These are phyloP conservation scores for Nothophoma quercina DNA, from an alignment of 2,329 filamentous ascomycete species.

Conservation along the genomic window DNA sequence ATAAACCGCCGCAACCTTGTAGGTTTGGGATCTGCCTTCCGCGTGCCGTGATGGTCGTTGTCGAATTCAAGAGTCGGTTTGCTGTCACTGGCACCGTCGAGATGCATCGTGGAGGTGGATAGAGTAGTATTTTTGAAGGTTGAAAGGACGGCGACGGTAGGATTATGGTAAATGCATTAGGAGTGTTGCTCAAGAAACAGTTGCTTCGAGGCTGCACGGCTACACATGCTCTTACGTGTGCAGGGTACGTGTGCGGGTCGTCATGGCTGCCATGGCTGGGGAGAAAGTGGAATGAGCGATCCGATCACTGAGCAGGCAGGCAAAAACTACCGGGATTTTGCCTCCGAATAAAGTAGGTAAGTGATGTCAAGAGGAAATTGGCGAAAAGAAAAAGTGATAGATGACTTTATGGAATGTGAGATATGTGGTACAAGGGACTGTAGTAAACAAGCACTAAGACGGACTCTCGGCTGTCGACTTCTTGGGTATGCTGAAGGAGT, in stretches of 20 bases:
- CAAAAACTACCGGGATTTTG: too few species aligned
- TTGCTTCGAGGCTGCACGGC: neutral
- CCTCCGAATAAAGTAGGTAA: neutral
- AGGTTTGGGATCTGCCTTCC: neutral
- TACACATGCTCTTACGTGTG: slow-evolving; percentile 5
- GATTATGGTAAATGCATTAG: neutral
- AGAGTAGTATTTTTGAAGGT: neutral
- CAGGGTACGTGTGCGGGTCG: neutral
- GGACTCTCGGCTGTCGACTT: neutral
- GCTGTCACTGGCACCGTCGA: neutral
- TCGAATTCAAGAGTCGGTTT: neutral
- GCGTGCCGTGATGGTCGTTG: neutral
- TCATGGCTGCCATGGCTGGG: slow-evolving; percentile 2
- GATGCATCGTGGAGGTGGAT: neutral
- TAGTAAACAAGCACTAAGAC: neutral
- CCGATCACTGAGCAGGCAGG: neutral
- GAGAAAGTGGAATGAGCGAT: slow-evolving; percentile 7
- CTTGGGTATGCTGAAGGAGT: neutral
- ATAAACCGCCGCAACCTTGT: slow-evolving; percentile 12
- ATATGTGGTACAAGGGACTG: slow-evolving; percentile 4
- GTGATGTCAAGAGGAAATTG: neutral
- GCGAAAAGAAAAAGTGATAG: neutral
- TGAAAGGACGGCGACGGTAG: too few species aligned
- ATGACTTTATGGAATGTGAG: slow-evolving; percentile 4
- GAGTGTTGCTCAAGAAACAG: too few species aligned